A percentile compares a stretch with the other conserved stretches of the same genome.
phyloP scores from a whole-genome alignment of 768 basidiomycete species.

The Rhizopogon rudus region DNA sequence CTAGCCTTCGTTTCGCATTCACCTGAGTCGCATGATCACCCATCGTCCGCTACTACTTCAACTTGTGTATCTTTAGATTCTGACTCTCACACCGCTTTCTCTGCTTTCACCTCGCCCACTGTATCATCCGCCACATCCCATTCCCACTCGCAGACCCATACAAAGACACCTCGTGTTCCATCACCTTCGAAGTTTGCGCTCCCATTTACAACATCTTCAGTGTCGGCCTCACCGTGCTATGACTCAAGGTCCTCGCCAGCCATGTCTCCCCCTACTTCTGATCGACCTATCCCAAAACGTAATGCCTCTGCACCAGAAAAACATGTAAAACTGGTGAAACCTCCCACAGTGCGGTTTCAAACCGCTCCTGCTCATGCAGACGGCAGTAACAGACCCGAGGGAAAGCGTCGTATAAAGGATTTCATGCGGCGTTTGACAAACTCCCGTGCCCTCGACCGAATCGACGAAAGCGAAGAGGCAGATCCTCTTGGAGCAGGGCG shows the following conservation, averaged over 20 bases:
- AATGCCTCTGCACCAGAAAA: neutral
- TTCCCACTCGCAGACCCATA: neutral
- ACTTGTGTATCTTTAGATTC: slow-evolving; percentile 6
- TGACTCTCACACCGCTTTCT: slow-evolving; percentile 1
- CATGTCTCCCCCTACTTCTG: neutral
- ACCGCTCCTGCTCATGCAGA: slow-evolving; percentile 1
- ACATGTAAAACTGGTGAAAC: neutral
- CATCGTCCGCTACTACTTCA: neutral
- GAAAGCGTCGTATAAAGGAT: slow-evolving; percentile 20
- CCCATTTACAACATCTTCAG: neutral
- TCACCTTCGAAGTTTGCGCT: neutral
- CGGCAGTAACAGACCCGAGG: slow-evolving; percentile 3
- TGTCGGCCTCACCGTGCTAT: neutral
- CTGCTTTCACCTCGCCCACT: slow-evolving; percentile 9
- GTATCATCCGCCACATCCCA: slow-evolving; percentile 9
- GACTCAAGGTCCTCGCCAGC: neutral
- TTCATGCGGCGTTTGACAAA: slow-evolving; percentile 22
- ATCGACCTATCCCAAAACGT: neutral
- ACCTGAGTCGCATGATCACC: neutral
- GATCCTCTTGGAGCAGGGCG: slow-evolving; percentile 57
- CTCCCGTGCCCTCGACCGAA: slow-evolving; percentile 48
- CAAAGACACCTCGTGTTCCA: neutral
- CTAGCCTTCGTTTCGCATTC: neutral
- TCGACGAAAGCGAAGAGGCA: slow-evolving; percentile 76
- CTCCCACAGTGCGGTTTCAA: neutral